phyloP scores from a whole-genome alignment of 2,329 filamentous ascomycete species.

The Teratosphaeriaceae sp. region DNA sequence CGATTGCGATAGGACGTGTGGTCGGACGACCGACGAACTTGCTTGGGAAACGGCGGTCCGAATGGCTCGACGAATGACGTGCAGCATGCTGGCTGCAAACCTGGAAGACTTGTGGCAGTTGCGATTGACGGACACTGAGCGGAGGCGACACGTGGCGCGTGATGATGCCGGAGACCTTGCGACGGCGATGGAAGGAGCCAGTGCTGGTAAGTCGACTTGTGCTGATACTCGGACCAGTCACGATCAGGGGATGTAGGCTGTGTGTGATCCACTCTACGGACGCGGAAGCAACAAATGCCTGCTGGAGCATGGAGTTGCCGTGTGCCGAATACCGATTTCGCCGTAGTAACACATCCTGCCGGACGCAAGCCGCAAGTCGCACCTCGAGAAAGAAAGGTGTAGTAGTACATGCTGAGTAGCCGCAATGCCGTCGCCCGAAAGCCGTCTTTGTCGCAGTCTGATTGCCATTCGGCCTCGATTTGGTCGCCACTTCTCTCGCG shows the following conservation, averaged over 20 bases:
- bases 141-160: not conserved
- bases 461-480: constrained; percentile 4
- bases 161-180: not conserved
- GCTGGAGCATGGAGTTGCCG: no score
- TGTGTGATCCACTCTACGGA: constrained; percentile 14
- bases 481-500: constrained; percentile 3
- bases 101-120: not conserved
- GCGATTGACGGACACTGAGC: not conserved
- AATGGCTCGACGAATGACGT: not conserved
- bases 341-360: constrained; percentile 27
- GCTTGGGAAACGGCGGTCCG: no score
- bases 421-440: constrained; percentile 13
- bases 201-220: not conserved
- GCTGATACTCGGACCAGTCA: constrained; percentile 6
- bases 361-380: constrained; percentile 19
- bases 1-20: no score
- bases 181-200: not conserved
- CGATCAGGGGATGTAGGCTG: constrained; percentile 5
- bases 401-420: constrained; percentile 20
- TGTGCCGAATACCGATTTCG: no score
- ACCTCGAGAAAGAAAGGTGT: constrained; percentile 21
- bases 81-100: constrained; percentile 1
- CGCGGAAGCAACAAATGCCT: constrained; percentile 6
- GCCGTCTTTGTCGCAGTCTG: constrained; percentile 12
- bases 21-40: no score